phyloP scores from a whole-genome alignment of 495 filamentous ascomycete species.

The Neohortaea acidophila region DNA sequence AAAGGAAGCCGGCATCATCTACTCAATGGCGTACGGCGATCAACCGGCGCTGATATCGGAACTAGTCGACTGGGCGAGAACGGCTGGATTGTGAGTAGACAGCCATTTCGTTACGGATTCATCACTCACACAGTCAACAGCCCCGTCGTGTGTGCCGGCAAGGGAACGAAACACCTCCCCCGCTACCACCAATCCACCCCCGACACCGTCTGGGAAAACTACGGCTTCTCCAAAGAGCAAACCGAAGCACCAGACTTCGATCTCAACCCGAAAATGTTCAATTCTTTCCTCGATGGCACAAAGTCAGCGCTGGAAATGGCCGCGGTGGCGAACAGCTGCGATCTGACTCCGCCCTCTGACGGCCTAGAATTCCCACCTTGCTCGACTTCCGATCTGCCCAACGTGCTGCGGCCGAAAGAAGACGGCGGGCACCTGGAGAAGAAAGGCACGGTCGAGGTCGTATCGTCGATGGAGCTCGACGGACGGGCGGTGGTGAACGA shows the following conservation, averaged over 20 bases:
- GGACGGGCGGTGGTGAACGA: constrained; percentile 15
- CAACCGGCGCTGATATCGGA: constrained; percentile 19
- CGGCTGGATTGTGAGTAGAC: constrained; percentile 14
- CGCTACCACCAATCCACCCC: constrained; percentile 19
- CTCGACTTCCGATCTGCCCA: constrained; percentile 14
- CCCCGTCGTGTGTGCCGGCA: constrained; percentile 19
- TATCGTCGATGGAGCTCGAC: constrained; percentile 16
- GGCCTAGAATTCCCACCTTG: constrained; percentile 19
- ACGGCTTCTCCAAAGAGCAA: constrained; percentile 20
- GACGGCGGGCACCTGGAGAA: constrained; percentile 19
- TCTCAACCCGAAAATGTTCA: constrained; percentile 20
- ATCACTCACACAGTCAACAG: not conserved
- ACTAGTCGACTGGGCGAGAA: constrained; percentile 19
- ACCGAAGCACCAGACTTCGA: constrained; percentile 17
- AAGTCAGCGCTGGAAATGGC: constrained; percentile 21
- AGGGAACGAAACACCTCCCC: constrained; percentile 20
- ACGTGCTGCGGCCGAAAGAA: constrained; percentile 9
- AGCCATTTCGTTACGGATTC: too few species aligned
- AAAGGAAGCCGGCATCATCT: constrained; percentile 19
- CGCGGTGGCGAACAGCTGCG: constrained; percentile 18
- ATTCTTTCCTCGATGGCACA: constrained; percentile 21
- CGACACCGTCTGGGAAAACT: constrained; percentile 19
- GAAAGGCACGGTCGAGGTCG: constrained; percentile 20
- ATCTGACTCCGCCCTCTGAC: constrained; percentile 14
- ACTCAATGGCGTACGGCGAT: constrained; percentile 22